Evolutionary conservation across 1,284 basidiomycete genomes (phyloP).

Genomic region (Gymnopus androsaceus): DNA sequence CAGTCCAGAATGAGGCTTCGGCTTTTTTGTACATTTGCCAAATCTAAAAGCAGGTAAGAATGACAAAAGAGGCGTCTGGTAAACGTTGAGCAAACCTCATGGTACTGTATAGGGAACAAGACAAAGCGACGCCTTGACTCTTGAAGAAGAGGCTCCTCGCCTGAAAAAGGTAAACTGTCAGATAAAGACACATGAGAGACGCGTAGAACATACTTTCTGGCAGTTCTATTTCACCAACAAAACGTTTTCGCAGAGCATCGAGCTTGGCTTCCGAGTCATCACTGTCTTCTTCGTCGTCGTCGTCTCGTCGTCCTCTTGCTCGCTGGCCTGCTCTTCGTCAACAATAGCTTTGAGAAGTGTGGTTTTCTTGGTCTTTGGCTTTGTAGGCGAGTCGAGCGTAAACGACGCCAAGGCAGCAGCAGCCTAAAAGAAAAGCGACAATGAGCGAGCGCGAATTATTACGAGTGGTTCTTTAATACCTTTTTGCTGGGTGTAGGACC

Average conservation of each 20-base stretch:
- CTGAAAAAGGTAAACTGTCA: conserved; percentile 34
- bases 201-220: conserved; percentile 51
- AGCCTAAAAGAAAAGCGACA: not conserved
- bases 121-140: conserved; percentile 85
- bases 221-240: conserved; percentile 68
- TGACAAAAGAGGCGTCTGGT: not conserved
- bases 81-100: conserved; percentile 60
- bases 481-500: conserved; percentile 41
- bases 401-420: conserved; percentile 33
- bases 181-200: conserved; percentile 70
- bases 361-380: conserved; percentile 28
- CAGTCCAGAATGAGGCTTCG: conserved; percentile 24
- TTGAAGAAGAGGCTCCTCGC: conserved; percentile 81
- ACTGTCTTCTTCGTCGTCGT: conserved; percentile 20
- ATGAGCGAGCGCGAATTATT: not conserved
- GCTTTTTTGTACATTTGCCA: conserved; percentile 26
- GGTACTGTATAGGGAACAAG: conserved; percentile 92
- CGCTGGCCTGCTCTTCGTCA: conserved; percentile 29
- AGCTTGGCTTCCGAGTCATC: conserved; percentile 20
- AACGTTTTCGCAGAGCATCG: conserved; percentile 41
- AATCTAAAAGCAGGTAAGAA: conserved; percentile 11
- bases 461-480: conserved; percentile 26
- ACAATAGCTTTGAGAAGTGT: no score
- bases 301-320: conserved; percentile 21
- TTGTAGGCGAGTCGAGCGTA: conserved; percentile 37